Evolutionary conservation across 495 filamentous ascomycete genomes (phyloP).

Genomic region (Aspergillus nidulans): DNA sequence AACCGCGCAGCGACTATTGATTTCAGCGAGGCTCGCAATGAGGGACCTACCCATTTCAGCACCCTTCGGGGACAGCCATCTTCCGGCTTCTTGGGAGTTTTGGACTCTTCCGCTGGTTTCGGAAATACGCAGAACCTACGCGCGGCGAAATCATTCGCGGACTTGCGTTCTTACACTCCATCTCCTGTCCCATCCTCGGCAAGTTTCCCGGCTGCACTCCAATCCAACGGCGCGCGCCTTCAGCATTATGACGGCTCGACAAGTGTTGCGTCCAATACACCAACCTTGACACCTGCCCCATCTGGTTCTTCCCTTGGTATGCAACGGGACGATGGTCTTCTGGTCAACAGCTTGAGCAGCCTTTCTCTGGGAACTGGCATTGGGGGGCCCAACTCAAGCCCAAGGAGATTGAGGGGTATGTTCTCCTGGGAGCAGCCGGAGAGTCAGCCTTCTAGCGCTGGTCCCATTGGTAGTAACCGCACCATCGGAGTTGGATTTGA

Average conservation of each 20-base stretch:
- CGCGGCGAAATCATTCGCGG: constrained; percentile 93
- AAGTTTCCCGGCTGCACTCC: constrained; percentile 73
- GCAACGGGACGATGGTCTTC: constrained; percentile 59
- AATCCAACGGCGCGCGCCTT: constrained; percentile 61
- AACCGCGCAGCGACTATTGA: constrained; percentile 97
- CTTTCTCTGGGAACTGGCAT: constrained; percentile 60
- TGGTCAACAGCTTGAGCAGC: constrained; percentile 64
- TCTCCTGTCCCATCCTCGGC: constrained; percentile 86
- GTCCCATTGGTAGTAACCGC: constrained; percentile 84
- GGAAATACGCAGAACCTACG: constrained; percentile 73
- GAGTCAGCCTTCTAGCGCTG: constrained; percentile 53
- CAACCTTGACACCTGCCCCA: constrained; percentile 72
- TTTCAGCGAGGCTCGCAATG: constrained; percentile 83
- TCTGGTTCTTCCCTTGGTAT: constrained; percentile 55
- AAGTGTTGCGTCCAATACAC: constrained; percentile 63
- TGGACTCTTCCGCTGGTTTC: constrained; percentile 72
- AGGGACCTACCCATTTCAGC: constrained; percentile 62
- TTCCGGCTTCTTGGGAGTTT: constrained; percentile 70
- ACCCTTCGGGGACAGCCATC: constrained; percentile 69
- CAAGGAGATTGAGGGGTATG: constrained; percentile 59
- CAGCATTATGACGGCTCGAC: constrained; percentile 55
- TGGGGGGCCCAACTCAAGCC: constrained; percentile 53
- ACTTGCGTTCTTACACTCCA: constrained; percentile 89
- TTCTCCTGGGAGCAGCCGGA: constrained; percentile 59
- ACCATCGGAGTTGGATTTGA: constrained; percentile 63